Percentiles rank a stretch among this genome's conserved stretches.
Conservation (phyloP, 2,329 filamentous ascomycete species). For the Magnaporthales sp. region DNA sequence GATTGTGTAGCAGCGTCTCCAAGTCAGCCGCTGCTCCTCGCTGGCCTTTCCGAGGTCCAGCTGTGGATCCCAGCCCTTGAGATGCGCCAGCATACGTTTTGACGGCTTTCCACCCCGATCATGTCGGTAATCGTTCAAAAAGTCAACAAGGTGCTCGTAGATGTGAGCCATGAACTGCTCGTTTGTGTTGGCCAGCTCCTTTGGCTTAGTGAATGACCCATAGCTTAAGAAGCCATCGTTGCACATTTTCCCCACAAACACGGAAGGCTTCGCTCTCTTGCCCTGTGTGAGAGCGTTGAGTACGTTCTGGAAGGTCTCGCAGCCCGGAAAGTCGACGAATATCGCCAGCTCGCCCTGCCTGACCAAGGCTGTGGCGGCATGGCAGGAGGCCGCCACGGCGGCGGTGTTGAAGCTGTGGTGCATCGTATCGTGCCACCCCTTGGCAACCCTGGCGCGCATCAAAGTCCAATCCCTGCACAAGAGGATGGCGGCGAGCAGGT, state of each 20-base stretch:
- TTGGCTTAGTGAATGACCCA: too few relatives aligned
- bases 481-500: background rate
- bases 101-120: slow-evolving; percentile 36
- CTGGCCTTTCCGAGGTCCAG: slow-evolving; percentile 27
- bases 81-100: slow-evolving; percentile 28
- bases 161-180: background rate
- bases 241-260: background rate
- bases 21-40: slow-evolving; percentile 29
- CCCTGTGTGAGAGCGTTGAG: background rate
- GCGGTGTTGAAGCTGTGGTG: background rate
- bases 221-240: too few relatives aligned
- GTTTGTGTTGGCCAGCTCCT: background rate
- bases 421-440: background rate
- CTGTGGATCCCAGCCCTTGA: slow-evolving; percentile 31
- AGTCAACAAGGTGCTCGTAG: background rate
- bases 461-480: background rate
- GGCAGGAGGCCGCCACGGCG: background rate
- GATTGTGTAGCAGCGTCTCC: slow-evolving; percentile 39
- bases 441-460: background rate
- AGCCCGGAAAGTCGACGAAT: background rate
- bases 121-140: slow-evolving; percentile 31
- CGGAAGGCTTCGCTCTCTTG: background rate
- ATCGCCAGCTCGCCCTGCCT: background rate
- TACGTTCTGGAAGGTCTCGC: background rate
- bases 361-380: background rate